Percentiles rank a stretch among this genome's conserved stretches.
Evolutionary conservation across 495 filamentous ascomycete species (phyloP).

Genomic region (Glutinoglossum americanum): DNA sequence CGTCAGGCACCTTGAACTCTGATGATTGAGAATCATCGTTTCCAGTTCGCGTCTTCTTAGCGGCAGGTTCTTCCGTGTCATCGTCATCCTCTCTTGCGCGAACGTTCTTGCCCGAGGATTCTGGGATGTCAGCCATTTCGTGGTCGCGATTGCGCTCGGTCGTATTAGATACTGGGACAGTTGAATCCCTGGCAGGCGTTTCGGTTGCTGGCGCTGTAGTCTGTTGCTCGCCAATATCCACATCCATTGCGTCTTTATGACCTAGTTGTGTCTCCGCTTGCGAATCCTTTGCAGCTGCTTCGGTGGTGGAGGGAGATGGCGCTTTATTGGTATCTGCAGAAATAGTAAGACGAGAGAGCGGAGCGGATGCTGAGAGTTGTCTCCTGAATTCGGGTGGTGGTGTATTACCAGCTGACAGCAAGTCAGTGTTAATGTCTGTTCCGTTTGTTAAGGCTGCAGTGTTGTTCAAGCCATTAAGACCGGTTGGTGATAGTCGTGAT

Average conservation of each 20-base stretch:
- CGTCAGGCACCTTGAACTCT: constrained; percentile 21
- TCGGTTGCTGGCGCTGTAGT: not conserved
- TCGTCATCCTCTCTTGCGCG: constrained; percentile 16
- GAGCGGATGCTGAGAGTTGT: not conserved
- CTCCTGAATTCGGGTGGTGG: not conserved
- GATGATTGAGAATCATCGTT: constrained; percentile 14
- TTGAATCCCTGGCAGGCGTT: not conserved
- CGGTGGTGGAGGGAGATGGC: constrained; percentile 5
- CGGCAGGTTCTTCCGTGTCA: constrained; percentile 47
- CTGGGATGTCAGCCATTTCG: not conserved
- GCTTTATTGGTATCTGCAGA: not conserved
- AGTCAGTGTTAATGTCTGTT: not conserved
- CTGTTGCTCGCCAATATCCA: not conserved
- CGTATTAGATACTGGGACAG: not conserved
- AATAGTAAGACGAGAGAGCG: not conserved
- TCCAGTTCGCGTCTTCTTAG: constrained; percentile 54
- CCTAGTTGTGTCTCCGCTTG: not conserved
- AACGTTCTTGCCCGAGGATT: constrained; percentile 1
- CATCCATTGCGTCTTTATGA: not conserved
- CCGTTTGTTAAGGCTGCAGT: not conserved
- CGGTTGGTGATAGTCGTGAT: not conserved
- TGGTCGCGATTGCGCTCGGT: not conserved
- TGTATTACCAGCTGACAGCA: not conserved
- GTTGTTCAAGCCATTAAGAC: not conserved
- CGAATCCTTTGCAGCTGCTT: constrained; percentile 4